Percentiles rank a stretch among this genome's conserved stretches.
These are phyloP conservation scores for Phytophthora pisi DNA, from an alignment of 352 stramenopile genomes.

Conservation along the genomic window DNA sequence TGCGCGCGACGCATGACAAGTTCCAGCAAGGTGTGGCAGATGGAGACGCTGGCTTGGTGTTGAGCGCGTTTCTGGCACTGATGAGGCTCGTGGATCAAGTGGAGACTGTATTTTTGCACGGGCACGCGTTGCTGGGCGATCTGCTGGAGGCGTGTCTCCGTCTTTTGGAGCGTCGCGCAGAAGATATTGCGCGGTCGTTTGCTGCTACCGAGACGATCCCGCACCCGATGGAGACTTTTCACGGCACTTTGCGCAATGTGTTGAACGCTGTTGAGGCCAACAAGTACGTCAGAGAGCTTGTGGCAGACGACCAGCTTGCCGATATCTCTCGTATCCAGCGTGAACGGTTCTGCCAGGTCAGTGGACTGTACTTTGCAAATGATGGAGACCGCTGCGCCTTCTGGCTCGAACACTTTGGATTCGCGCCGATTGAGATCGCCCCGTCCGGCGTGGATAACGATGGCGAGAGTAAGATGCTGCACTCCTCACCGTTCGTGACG, in stretches of 20 bases:
- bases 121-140: constrained; percentile 64
- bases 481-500: constrained; percentile 53
- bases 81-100: constrained; percentile 77
- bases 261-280: constrained; percentile 73
- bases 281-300: constrained; percentile 64
- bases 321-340: constrained; percentile 67
- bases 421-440: constrained; percentile 47
- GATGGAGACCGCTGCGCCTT: constrained; percentile 49
- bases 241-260: constrained; percentile 76
- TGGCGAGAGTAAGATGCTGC: constrained; percentile 32
- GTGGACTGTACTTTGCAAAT: constrained; percentile 69
- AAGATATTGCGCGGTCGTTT: constrained; percentile 51
- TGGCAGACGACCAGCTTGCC: constrained; percentile 57
- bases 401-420: constrained; percentile 72
- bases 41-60: constrained; percentile 60
- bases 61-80: constrained; percentile 68
- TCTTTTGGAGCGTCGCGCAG: constrained; percentile 50
- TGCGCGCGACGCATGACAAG: constrained; percentile 67
- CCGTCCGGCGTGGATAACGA: constrained; percentile 13
- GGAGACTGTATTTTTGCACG: constrained; percentile 77
- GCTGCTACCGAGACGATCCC: constrained; percentile 65
- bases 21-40: constrained; percentile 59
- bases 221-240: constrained; percentile 74
- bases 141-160: constrained; percentile 58
- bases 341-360: constrained; percentile 77